Percentiles rank a stretch among this genome's conserved stretches.
phyloP scores from a whole-genome alignment of 805 yeast species.

The Wickerhamomyces xylosicus region DNA sequence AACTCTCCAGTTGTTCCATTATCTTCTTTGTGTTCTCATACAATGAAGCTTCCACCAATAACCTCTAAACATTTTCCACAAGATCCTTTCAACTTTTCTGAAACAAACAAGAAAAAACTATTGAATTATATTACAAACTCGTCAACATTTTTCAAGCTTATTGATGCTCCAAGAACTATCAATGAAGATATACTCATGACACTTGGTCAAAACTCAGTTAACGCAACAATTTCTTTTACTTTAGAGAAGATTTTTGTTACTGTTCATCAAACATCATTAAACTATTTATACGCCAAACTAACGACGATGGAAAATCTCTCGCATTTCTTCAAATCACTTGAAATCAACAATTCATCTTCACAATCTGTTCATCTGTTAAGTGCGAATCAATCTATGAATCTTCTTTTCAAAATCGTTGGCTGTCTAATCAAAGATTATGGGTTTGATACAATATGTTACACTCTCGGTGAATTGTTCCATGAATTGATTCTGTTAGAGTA shows the following conservation, averaged over 20 bases:
- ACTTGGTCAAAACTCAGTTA: slow-evolving; percentile 47
- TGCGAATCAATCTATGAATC: slow-evolving; percentile 42
- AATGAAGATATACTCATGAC: slow-evolving; percentile 36
- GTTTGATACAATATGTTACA: slow-evolving; percentile 55
- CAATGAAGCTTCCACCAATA: neutral
- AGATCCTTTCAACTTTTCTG: slow-evolving; percentile 14
- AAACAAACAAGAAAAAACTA: slow-evolving; percentile 24
- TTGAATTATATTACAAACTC: slow-evolving; percentile 47
- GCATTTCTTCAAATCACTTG: slow-evolving; percentile 31
- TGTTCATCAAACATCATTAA: slow-evolving; percentile 43
- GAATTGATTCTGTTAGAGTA: slow-evolving; percentile 50
- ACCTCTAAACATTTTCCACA: slow-evolving; percentile 6
- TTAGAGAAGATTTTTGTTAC: slow-evolving; percentile 53
- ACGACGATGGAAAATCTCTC: slow-evolving; percentile 26
- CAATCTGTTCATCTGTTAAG: slow-evolving; percentile 22
- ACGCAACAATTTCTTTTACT: slow-evolving; percentile 47
- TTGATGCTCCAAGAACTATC: slow-evolving; percentile 15
- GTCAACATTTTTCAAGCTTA: slow-evolving; percentile 46
- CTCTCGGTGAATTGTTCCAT: slow-evolving; percentile 60
- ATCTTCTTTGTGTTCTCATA: neutral
- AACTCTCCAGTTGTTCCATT: slow-evolving; percentile 2
- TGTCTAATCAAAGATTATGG: slow-evolving; percentile 74
- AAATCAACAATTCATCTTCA: slow-evolving; percentile 9
- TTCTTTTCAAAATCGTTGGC: slow-evolving; percentile 53
- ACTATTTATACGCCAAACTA: slow-evolving; percentile 37